Evolutionary conservation across 495 filamentous ascomycete species (phyloP), one percentile per base, ranked within the genome.

Genomic region (Penicillium parvum): DNA sequence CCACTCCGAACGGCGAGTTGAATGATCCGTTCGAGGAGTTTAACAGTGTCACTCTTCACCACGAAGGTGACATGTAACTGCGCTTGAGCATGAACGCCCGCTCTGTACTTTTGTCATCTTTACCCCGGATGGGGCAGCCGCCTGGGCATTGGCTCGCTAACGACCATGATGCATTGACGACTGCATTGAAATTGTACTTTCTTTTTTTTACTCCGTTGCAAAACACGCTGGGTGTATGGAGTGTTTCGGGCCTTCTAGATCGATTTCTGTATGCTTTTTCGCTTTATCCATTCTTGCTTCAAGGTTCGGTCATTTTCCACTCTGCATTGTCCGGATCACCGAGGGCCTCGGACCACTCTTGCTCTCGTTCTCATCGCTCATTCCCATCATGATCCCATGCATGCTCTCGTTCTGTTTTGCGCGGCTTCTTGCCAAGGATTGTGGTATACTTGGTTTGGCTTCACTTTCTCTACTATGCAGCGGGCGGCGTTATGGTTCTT

Each of bases 1-100:
- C 84, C 3, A 96, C 91, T 20, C 90, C 92, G 7, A 88, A 84
- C 25, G 85, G 75, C 25, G 90, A 95, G 58, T 64, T 82, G 42
- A 76, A 79, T n/a, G 92, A 98, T 76, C 92, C 92, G 9, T 98
- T 98, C 59, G 88, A 95, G 64, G 94, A 97, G 61, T 98, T 98
- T 63, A 98, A 98, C 66, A 95, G 88, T 55, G 92, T 98, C 22
- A 98, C 92, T 46, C 77, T 98, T 43, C 90, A 96, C 65, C 92
- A 98, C 71, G 92, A 97, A 41, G 94, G 88, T 8, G 91, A 97
- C 42, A 45, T 57, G 33, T 68, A 41, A 59, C 21, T 28, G 19
- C 14, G 37, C 12, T 38, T 15, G 19, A 14, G 22, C 26, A 40
- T 39, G 20, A 30, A 37, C 32, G 46, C 39, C 17, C 43, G 38